Base-by-base conservation (phyloP, 257 asterid genomes). In the Oldenlandia corymbosa region DNA sequence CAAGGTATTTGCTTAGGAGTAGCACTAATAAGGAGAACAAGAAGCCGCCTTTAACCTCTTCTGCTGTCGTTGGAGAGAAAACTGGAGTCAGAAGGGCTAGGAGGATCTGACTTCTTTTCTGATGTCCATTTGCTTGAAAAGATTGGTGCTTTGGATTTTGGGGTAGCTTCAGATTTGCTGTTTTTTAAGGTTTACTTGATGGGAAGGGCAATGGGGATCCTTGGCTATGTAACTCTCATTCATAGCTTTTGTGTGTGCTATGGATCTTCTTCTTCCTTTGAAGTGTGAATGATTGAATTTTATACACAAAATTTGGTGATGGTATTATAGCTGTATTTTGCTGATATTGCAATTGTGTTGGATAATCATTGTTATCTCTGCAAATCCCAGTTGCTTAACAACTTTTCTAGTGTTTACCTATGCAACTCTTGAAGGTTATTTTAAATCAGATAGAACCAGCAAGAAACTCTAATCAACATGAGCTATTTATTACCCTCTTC, bases 1-100 rank as follows among this genome's bases (percentile, higher is more conserved):
- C 95, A 5, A 84, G 98, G 86, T 91, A 91, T 60, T 72, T 81
- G 30, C 67, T 91, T 73, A 81, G 98, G 73, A 91, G 96, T 52
- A 28, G 68, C 42, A 43, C 72, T 30, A 73, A 75, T 27, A 86
- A 84, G 84, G 94, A 84, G 78, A 84, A 84, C 73, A 81, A 75
- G 81, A 88, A 88, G 85, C 94, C 90, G 7, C 81, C 89, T 37
- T 16, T 76, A 47, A 14, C 77, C 4, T 17, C 77, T 71, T 54
- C 83, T 47, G 76, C 78, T 51, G 90, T 77, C 13, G 47, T 75
- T 50, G 76, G 74, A 56, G 79, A 66, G 69, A 81, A 87, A 68
- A 60, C 62, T 53, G 71, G 82, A 28, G 76, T 60, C 49, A 77
- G 86, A 67, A 84, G 81, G 75, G 66, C 27, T 24, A 49, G 91